These are phyloP conservation scores for Gossypium turneri DNA, from an alignment of 345 rosid genomes.

Conservation along the genomic window DNA sequence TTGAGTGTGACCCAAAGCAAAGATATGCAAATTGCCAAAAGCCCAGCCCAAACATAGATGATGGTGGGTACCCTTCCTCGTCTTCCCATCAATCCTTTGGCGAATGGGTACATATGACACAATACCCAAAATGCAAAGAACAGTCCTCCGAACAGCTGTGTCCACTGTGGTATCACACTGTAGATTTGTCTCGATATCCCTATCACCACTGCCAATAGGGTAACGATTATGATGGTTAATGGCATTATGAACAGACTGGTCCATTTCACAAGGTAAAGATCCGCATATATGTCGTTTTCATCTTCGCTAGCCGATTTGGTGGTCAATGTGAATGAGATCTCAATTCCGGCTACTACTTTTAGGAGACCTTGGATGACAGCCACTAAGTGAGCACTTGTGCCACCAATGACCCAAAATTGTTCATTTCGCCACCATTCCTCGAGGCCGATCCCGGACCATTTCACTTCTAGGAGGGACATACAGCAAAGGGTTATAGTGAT, in stretches of 20 bases:
- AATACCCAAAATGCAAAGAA: slow-evolving; percentile 92
- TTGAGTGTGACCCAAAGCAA: slow-evolving; percentile 22
- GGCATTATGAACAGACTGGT: slow-evolving; percentile 84
- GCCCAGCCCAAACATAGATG: slow-evolving; percentile 5
- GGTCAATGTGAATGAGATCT: slow-evolving; percentile 61
- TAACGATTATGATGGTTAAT: slow-evolving; percentile 63
- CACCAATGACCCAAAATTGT: slow-evolving; percentile 94
- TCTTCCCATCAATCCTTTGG: slow-evolving; percentile 3
- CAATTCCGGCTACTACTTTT: slow-evolving; percentile 74
- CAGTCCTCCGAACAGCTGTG: slow-evolving; percentile 70
- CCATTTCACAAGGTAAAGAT: slow-evolving; percentile 85
- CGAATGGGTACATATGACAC: slow-evolving; percentile 37
- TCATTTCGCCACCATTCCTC: slow-evolving; percentile 96
- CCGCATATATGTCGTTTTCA: slow-evolving; percentile 66
- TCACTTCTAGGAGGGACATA: slow-evolving; percentile 80
- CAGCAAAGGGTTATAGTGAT: slow-evolving; percentile 57
- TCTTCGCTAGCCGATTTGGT: slow-evolving; percentile 42
- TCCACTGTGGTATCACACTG: slow-evolving; percentile 86
- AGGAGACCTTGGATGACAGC: slow-evolving; percentile 87
- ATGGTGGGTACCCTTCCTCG: slow-evolving; percentile 10
- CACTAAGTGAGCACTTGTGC: slow-evolving; percentile 79
- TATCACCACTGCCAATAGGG: slow-evolving; percentile 63
- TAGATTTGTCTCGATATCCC: slow-evolving; percentile 66
- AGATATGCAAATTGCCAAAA: neutral
- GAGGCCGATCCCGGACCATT: slow-evolving; percentile 70